Conservation (phyloP, 352 stramenopile genomes). For the Thraustotheca clavata region DNA sequence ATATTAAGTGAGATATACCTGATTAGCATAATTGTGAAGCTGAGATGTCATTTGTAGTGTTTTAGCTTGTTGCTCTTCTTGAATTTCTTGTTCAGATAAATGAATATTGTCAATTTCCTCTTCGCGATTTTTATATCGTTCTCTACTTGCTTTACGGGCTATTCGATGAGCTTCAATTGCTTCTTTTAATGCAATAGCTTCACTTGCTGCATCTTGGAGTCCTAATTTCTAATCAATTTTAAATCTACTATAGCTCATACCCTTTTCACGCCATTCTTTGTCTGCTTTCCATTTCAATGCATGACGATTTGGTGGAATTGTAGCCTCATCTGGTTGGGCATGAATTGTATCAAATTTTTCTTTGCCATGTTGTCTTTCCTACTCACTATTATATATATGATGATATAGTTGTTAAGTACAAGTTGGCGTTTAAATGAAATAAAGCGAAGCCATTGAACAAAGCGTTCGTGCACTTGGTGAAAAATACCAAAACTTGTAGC, state of each 20-base stretch:
- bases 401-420: not conserved
- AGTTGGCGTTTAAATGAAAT: constrained; percentile 28
- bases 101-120: constrained; percentile 31
- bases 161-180: constrained; percentile 29
- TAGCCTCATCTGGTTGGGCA: not conserved
- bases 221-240: not conserved
- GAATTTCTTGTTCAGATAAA: constrained; percentile 34
- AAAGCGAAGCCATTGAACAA: constrained; percentile 36
- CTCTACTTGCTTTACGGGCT: constrained; percentile 29
- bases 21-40: constrained; percentile 13
- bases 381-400: not conserved
- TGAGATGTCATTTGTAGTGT: constrained; percentile 36
- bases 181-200: constrained; percentile 28
- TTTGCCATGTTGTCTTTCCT: not conserved
- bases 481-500: constrained; percentile 43
- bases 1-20: not conserved
- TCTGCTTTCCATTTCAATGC: constrained; percentile 40
- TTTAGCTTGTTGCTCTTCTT: constrained; percentile 35
- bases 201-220: constrained; percentile 34
- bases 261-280: constrained; percentile 36
- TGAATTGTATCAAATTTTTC: not conserved
- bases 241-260: not conserved
- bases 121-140: constrained; percentile 33
- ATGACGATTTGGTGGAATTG: not conserved
- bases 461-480: constrained; percentile 31